Conservation (phyloP, 2,329 filamentous ascomycete genomes). For the Colletotrichum sp. region DNA sequence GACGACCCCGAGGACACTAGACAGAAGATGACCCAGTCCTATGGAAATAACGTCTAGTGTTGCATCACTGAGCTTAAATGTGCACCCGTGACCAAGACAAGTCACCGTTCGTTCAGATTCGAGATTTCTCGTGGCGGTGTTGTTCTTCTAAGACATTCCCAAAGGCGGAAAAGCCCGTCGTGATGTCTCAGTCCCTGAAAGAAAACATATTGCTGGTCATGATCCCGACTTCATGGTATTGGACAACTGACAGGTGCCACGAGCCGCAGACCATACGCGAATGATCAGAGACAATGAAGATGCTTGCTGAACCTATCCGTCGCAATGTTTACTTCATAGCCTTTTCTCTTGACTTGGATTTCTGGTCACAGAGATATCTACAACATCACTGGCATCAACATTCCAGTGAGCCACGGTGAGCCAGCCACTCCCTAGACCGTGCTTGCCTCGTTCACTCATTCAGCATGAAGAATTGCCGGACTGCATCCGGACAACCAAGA, state of each 20-base stretch:
- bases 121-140: not conserved
- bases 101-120: not conserved
- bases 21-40: fast-evolving
- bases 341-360: fast-evolving
- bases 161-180: not conserved
- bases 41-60: not conserved
- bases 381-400: not conserved
- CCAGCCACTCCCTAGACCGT: not conserved
- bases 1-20: not conserved
- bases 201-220: not conserved
- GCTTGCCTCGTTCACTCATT: not conserved
- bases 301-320: fast-evolving
- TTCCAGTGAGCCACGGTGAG: not conserved
- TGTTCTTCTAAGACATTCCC: not conserved
- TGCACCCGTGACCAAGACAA: not conserved
- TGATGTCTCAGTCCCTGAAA: not conserved
- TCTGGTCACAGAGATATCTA: not conserved
- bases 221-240: not conserved
- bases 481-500: not conserved
- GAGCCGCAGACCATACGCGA: not conserved
- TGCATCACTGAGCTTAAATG: not conserved
- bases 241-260: not conserved
- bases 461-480: not conserved
- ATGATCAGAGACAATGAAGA: not conserved
- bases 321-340: not conserved